These are phyloP conservation scores for Yamadazyma trypodendri DNA, from an alignment of 1,139 yeast species.

Conservation along the genomic window DNA sequence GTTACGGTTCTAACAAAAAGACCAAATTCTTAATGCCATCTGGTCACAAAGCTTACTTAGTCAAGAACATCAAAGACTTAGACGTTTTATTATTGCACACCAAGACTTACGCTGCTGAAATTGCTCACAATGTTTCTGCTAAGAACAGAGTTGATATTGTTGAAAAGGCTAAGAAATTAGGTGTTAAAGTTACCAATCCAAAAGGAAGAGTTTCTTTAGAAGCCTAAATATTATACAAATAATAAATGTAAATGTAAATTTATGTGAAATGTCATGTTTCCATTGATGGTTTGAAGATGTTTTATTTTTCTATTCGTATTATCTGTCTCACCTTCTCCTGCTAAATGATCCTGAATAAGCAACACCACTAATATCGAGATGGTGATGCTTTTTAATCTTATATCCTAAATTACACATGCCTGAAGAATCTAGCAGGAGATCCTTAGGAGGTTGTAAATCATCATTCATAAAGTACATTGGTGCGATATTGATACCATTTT, in stretches of 20 bases:
- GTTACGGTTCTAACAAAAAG: conserved; percentile 99
- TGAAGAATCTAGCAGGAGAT: conserved; percentile 26
- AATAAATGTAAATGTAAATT: conserved; percentile 15
- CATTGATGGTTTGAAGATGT: too few species aligned
- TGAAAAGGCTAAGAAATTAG: conserved; percentile 97
- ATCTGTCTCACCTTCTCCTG: conserved; percentile 15
- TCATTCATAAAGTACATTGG: conserved; percentile 11
- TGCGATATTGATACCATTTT: background rate
- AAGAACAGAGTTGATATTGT: conserved; percentile 97
- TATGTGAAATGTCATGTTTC: too few species aligned
- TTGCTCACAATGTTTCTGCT: conserved; percentile 97
- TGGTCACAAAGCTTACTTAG: conserved; percentile 97
- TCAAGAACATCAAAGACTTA: conserved; percentile 89
- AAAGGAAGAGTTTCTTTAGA: conserved; percentile 98
- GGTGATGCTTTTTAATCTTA: conserved; percentile 45
- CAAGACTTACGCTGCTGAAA: conserved; percentile 99
- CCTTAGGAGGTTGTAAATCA: conserved; percentile 12
- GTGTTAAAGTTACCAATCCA: conserved; percentile 99
- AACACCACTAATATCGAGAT: conserved; percentile 37
- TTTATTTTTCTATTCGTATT: background rate
- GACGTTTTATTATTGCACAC: conserved; percentile 96
- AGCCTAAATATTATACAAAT: conserved; percentile 59
- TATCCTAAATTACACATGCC: conserved; percentile 48
- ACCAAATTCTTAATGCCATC: conserved; percentile 95
- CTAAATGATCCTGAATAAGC: conserved; percentile 27